phyloP scores from a whole-genome alignment of 176 grass and related monocot species.

The Puya raimondii region DNA sequence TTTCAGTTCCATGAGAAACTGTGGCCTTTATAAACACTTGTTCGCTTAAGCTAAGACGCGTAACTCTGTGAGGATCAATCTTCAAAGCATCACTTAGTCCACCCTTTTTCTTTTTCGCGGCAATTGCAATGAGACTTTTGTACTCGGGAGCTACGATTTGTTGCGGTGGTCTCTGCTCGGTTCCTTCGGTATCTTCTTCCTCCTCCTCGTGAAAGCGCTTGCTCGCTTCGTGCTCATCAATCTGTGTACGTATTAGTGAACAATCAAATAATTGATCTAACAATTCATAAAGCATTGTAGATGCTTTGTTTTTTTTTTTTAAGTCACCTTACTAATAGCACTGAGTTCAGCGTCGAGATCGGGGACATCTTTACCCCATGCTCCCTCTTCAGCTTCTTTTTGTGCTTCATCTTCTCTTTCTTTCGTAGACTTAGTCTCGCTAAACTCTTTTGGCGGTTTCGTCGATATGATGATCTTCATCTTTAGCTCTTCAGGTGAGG shows the following conservation, averaged over 20 bases:
- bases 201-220: constrained; percentile 20
- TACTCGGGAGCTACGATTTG: constrained; percentile 35
- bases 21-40: constrained; percentile 53
- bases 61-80: constrained; percentile 41
- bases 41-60: constrained; percentile 56
- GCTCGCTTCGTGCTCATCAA: constrained; percentile 21
- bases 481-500: constrained; percentile 62
- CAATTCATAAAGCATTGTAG: not conserved
- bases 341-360: constrained; percentile 15
- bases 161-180: constrained; percentile 24
- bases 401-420: constrained; percentile 6
- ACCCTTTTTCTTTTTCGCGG: constrained; percentile 52
- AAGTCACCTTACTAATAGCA: constrained; percentile 15
- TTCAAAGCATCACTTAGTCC: constrained; percentile 37
- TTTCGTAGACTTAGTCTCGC: constrained; percentile 33
- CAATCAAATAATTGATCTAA: too few relatives aligned
- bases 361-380: constrained; percentile 57
- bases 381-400: constrained; percentile 15
- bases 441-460: constrained; percentile 68
- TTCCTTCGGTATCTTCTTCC: constrained; percentile 32
- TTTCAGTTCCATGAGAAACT: constrained; percentile 33
- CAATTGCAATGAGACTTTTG: constrained; percentile 51
- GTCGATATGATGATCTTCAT: constrained; percentile 65
- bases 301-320: not conserved
- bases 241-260: not conserved